Evolutionary conservation across 129 eudicot genomes (phyloP), one percentile per base, ranked within the genome.

Genomic region (Escallonia rubra): DNA sequence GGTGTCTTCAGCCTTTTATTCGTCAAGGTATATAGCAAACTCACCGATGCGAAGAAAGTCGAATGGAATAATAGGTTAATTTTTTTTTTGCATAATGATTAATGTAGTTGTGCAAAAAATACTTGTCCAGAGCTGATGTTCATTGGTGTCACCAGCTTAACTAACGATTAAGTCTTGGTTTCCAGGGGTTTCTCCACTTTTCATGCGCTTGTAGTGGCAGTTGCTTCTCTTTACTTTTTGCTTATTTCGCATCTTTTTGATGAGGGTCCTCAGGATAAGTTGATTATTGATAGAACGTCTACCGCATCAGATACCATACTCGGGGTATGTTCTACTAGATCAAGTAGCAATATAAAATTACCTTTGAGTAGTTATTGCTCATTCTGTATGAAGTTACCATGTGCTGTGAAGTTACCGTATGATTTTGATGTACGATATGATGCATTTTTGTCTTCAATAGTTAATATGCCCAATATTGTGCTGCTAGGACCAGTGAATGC

Each of bases 11-110:
- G 87, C 79, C 43, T 70, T 43, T 72, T 80, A 64, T 12, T 83
- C 69, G 74, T 79, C 54, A 79, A 78, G 76, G 86, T 84, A 10
- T 90, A 84, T 81, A 38, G 45, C 59, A 85, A 78, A 61, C 86
- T 87, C 10, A 73, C 78, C 69, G n/a, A 68, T 10, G 70, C 72
- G 3, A 59, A 84, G 73, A 90, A 80, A 72, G 72, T 85, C 12
- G 95, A 90, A 76, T 87, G 97, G 97, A 87, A 90, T 69, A 90
- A 90, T 70, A 59, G 96, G 92, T 76, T 38, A 64, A n/a, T n/a
- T 67, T n/a, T 44, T 47, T 64, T 42, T 48, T 72, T 8, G 8
- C 64, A 46, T 66, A 8, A 70, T 53, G 38, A 61, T 67, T 63
- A 63, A n/a, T 61, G 53, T 52, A 23, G 41, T 63, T 44, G 8